Conservation (phyloP, 495 filamentous ascomycete species). For the Staphylotrichum tortipilum region DNA sequence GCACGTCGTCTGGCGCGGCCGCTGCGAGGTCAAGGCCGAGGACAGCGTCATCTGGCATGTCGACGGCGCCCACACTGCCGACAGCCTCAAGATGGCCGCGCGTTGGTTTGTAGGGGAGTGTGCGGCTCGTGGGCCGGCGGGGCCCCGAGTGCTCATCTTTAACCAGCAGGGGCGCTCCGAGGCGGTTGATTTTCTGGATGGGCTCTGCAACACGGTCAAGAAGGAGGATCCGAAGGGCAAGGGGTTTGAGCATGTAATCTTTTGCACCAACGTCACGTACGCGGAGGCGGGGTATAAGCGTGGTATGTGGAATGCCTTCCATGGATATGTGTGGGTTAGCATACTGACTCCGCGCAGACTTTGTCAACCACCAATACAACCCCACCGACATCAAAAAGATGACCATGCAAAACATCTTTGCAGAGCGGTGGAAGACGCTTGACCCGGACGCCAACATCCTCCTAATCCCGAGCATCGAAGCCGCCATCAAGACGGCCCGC, state of each 20-base stretch:
- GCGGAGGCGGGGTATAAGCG: conserved; percentile 56
- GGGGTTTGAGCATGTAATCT: conserved; percentile 72
- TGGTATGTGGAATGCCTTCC: conserved; percentile 18
- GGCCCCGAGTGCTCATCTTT: conserved; percentile 70
- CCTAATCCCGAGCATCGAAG: conserved; percentile 74
- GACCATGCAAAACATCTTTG: conserved; percentile 66
- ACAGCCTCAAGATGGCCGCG: conserved; percentile 71
- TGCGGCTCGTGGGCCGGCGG: conserved; percentile 7
- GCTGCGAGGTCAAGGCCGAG: conserved; percentile 71
- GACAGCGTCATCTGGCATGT: conserved; percentile 72
- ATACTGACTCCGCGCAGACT: conserved; percentile 52
- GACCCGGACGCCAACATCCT: conserved; percentile 52
- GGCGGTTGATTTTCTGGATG: conserved; percentile 58
- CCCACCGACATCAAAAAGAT: conserved; percentile 56
- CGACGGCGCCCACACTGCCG: conserved; percentile 84
- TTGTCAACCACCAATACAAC: conserved; percentile 68
- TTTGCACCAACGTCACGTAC: conserved; percentile 84
- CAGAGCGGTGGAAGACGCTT: conserved; percentile 59
- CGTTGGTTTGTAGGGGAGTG: conserved; percentile 62
- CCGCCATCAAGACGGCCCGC: conserved; percentile 64
- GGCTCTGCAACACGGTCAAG: conserved; percentile 49
- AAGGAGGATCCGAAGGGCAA: conserved; percentile 29
- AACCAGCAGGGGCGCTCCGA: conserved; percentile 89
- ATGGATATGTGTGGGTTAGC: conserved; percentile 20
- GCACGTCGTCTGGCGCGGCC: conserved; percentile 64